Conservation (phyloP, 2,329 filamentous ascomycete genomes). For the Arachnomyces sp. region DNA sequence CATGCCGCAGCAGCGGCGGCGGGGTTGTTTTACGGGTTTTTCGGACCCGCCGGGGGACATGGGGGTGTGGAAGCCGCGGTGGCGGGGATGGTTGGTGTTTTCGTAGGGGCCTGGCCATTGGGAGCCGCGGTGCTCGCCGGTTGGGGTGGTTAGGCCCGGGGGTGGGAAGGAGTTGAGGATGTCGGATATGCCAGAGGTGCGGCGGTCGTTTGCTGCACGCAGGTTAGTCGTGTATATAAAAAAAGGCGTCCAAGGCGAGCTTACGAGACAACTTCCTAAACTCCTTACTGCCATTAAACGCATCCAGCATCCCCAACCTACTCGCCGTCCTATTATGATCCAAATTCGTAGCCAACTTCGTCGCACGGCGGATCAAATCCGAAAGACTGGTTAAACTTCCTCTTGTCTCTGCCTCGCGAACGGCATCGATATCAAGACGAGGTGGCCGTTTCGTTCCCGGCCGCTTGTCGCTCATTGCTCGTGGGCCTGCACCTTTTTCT, state of each 20-base stretch:
- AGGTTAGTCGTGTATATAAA: conserved; percentile 5
- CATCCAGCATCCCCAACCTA: conserved; percentile 45
- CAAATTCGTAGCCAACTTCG: conserved; percentile 74
- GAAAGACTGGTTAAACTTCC: conserved; percentile 87
- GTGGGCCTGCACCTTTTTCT: conserved; percentile 20
- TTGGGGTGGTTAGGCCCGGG: conserved; percentile 45
- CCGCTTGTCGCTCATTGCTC: conserved; percentile 33
- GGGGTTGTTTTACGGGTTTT: conserved; percentile 18
- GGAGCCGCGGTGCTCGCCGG: conserved; percentile 15
- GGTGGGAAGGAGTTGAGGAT: conserved; percentile 59
- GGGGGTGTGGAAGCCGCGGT: conserved; percentile 8
- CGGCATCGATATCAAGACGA: conserved; percentile 70
- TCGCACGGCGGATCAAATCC: conserved; percentile 83
- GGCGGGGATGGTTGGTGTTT: conserved; percentile 26
- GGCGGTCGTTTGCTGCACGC: conserved; percentile 17
- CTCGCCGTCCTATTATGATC: conserved; percentile 68
- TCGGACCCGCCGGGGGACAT: conserved; percentile 19
- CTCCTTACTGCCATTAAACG: conserved; percentile 28
- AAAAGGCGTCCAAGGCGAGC: conserved; percentile 8
- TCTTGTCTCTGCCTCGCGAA: conserved; percentile 70
- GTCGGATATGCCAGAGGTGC: conserved; percentile 49
- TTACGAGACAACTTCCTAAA: conserved; percentile 20
- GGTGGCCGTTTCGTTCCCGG: conserved; percentile 49
- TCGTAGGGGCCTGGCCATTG: conserved; percentile 34
- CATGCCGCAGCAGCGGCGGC: conserved; percentile 72